phyloP scores from a whole-genome alignment of 177 flowering plant species.

The Telopea speciosissima region DNA sequence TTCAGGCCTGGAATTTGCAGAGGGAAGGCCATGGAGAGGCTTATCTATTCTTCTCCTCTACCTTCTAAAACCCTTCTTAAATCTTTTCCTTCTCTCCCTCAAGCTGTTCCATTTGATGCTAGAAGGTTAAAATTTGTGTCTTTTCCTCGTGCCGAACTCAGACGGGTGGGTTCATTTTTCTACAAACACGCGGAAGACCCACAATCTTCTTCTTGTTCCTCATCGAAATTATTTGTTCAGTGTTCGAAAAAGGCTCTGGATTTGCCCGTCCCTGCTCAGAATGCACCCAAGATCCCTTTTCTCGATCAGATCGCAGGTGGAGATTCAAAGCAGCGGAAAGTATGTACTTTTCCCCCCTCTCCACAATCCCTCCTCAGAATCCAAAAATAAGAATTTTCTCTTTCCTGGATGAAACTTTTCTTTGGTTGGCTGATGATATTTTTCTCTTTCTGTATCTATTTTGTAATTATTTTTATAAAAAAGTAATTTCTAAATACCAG shows the following conservation, averaged over 20 bases:
- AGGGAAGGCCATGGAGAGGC: slow-evolving; percentile 54
- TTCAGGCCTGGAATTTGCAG: slow-evolving; percentile 1
- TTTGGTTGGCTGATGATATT: background rate
- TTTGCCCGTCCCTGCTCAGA: slow-evolving; percentile 12
- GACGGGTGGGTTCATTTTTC: slow-evolving; percentile 25
- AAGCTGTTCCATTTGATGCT: slow-evolving; percentile 23
- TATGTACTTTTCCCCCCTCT: slow-evolving; percentile 5
- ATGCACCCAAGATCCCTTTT: slow-evolving; percentile 17
- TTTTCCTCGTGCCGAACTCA: slow-evolving; percentile 11
- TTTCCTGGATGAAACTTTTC: background rate
- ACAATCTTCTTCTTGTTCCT: slow-evolving; percentile 11
- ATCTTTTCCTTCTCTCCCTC: slow-evolving; percentile 24
- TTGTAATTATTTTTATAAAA: no score
- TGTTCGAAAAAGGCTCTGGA: slow-evolving; percentile 4
- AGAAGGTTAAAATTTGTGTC: slow-evolving; percentile 18
- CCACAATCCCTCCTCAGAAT: no score
- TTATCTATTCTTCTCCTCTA: slow-evolving; percentile 47
- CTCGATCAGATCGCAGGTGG: slow-evolving; percentile 17
- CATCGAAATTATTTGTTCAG: background rate
- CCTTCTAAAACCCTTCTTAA: slow-evolving; percentile 31
- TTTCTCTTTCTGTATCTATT: background rate
- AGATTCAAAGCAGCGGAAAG: slow-evolving; percentile 29
- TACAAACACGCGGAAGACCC: slow-evolving; percentile 20
- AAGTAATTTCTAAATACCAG: no score
- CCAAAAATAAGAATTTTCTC: background rate